Base-by-base conservation (phyloP, 768 basidiomycete genomes). In the Ramaria rubella region DNA sequence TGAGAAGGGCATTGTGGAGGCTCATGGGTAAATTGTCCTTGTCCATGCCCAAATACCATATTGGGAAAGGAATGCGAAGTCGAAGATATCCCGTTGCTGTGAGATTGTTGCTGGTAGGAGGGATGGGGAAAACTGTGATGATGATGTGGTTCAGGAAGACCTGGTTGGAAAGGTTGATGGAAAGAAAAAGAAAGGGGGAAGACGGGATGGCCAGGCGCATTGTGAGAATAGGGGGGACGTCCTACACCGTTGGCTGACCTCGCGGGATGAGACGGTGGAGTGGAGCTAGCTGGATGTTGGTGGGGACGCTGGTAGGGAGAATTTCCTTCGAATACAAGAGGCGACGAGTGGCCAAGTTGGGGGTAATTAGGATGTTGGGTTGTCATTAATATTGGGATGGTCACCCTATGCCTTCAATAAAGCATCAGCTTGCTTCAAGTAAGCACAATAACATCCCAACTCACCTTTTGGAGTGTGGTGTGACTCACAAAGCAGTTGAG, bases 251-350 rank as follows among this genome's bases (percentile, higher is more conserved):
- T 69, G 69, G 30, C 62, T 62, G 40, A 69, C 40, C 57, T 58
- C 15, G 69, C 64, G 52, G 67, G 64, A 54, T n/a, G n/a, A n/a
- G n/a, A n/a, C n/a, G n/a, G n/a, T n/a, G n/a, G n/a, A n/a, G n/a
- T n/a, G n/a, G n/a, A n/a, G n/a, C n/a, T n/a, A n/a, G n/a, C n/a
- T n/a, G 62, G 63, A 46, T 70, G 72, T 40, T 72, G 71, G 17
- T 72, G 75, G 27, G 68, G 61, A 49, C 73, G 70, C 5, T 66
- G 69, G 17, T 61, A 64, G 8, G 62, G 66, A 55, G 67, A 61
- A 52, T 71, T 73, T 67, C 61, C 61, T 9, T 72, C 2, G 61
- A 70, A 58, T 72, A 73, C 67, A 76, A 70, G 48, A 52, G 74
- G 77, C 8, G 68, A 67, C 5, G 72, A 68, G 2, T 68, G 70